Conservation (phyloP, 257 asterid genomes). For the Anisodus acutangulus region DNA sequence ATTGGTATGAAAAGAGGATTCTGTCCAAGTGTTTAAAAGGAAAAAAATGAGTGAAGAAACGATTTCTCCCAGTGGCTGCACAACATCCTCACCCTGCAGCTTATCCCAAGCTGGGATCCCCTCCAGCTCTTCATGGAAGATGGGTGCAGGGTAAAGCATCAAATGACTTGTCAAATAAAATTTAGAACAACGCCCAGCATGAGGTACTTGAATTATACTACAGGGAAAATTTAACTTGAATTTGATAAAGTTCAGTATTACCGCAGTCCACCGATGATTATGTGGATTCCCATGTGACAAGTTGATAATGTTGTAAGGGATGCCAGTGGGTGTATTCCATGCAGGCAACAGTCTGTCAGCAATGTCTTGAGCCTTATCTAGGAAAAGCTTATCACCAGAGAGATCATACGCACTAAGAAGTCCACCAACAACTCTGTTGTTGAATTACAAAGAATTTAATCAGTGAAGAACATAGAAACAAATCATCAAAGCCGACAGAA, state of each 20-base stretch:
- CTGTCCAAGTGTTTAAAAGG: not conserved
- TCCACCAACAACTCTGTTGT: conserved; percentile 96
- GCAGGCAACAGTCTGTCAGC: conserved; percentile 97
- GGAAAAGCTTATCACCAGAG: conserved; percentile 88
- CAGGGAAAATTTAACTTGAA: not conserved
- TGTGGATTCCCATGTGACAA: conserved; percentile 88
- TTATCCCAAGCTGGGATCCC: not conserved
- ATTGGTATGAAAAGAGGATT: not conserved
- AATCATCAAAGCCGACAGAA: not conserved
- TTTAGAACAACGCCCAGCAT: not conserved
- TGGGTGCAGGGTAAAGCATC: conserved; percentile 19
- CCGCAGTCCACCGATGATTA: conserved; percentile 99
- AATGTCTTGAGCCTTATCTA: conserved; percentile 90
- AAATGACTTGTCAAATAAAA: conserved; percentile 19
- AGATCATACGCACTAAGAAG: conserved; percentile 96
- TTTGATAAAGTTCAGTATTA: conserved; percentile 42
- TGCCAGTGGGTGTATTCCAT: conserved; percentile 91
- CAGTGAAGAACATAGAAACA: conserved; percentile 33
- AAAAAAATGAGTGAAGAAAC: not conserved
- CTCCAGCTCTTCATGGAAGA: not conserved
- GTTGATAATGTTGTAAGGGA: conserved; percentile 88
- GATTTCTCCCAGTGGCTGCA: not conserved
- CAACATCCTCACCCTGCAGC: conserved; percentile 23
- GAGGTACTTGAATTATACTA: not conserved
- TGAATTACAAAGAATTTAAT: conserved; percentile 34